phyloP scores from a whole-genome alignment of 2,329 filamentous ascomycete genomes.

The Phialophora macrospora region DNA sequence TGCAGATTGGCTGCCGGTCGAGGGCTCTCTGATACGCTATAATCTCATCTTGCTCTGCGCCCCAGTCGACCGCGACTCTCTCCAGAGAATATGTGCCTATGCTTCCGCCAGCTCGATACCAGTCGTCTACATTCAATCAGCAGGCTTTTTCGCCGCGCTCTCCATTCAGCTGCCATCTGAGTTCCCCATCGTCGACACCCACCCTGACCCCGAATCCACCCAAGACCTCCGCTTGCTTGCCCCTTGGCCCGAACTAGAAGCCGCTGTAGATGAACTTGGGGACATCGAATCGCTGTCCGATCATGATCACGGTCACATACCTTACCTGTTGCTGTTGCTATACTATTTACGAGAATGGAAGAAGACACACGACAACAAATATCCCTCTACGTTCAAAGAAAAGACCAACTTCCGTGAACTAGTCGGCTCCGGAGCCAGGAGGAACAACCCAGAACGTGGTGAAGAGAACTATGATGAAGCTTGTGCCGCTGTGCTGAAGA shows the following conservation, averaged over 20 bases:
- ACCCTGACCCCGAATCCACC: slow-evolving; percentile 83
- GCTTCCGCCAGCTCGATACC: slow-evolving; percentile 68
- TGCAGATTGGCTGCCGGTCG: slow-evolving; percentile 46
- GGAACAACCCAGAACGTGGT: slow-evolving; percentile 76
- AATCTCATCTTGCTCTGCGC: slow-evolving; percentile 66
- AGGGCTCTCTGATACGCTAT: slow-evolving; percentile 53
- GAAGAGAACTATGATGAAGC: slow-evolving; percentile 99
- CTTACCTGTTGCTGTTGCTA: slow-evolving; percentile 81
- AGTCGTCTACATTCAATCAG: slow-evolving; percentile 80
- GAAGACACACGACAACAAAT: slow-evolving; percentile 66
- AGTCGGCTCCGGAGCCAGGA: slow-evolving; percentile 70
- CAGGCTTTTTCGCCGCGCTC: slow-evolving; percentile 90
- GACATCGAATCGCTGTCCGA: slow-evolving; percentile 72
- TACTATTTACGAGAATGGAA: slow-evolving; percentile 86
- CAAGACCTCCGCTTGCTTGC: slow-evolving; percentile 81
- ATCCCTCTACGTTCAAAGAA: slow-evolving; percentile 77
- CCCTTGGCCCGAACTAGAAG: slow-evolving; percentile 81
- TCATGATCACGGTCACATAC: slow-evolving; percentile 88
- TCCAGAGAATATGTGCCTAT: slow-evolving; percentile 57
- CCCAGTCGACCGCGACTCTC: slow-evolving; percentile 60
- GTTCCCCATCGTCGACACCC: slow-evolving; percentile 93
- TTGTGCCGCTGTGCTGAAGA: slow-evolving; percentile 82
- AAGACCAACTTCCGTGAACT: slow-evolving; percentile 80
- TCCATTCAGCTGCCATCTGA: slow-evolving; percentile 75
- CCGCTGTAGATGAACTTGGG: slow-evolving; percentile 68